Evolutionary conservation across 139 green algal genomes (phyloP).

Genomic region (Monoraphidium neglectum): DNA sequence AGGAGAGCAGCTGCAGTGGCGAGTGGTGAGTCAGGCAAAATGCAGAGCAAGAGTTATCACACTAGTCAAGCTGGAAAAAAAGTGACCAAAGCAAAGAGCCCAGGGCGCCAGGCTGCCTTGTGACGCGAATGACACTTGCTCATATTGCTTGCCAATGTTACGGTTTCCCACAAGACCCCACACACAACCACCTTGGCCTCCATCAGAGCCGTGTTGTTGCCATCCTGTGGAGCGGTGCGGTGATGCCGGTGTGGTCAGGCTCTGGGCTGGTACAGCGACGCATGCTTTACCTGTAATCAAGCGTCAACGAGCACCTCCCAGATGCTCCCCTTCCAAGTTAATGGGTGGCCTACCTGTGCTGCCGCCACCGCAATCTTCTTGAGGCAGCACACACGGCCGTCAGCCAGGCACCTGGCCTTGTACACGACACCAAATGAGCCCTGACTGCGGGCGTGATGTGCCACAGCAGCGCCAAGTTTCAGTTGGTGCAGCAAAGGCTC

Average conservation of each 20-base stretch:
- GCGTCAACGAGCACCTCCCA: too few relatives aligned
- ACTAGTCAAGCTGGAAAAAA: too few relatives aligned
- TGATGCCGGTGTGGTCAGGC: too few relatives aligned
- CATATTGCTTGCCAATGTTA: too few relatives aligned
- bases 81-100: too few relatives aligned
- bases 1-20: constrained; percentile 49
- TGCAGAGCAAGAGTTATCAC: neutral
- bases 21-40: neutral
- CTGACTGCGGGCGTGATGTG: constrained; percentile 10
- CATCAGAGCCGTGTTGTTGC: constrained; percentile 40
- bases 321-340: too few relatives aligned
- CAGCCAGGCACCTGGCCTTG: constrained; percentile 33
- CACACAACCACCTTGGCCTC: constrained; percentile 34
- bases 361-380: constrained; percentile 55
- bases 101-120: neutral
- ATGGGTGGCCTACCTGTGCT: too few relatives aligned
- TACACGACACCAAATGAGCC: constrained; percentile 42
- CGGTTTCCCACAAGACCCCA: neutral
- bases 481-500: too few relatives aligned
- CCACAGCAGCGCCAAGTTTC: neutral
- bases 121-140: neutral
- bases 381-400: constrained; percentile 51
- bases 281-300: too few relatives aligned
- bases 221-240: constrained; percentile 49
- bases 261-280: too few relatives aligned